These are phyloP conservation scores for Schizosaccharomyces lindneri DNA, from an alignment of 805 yeast genomes.

Conservation along the genomic window DNA sequence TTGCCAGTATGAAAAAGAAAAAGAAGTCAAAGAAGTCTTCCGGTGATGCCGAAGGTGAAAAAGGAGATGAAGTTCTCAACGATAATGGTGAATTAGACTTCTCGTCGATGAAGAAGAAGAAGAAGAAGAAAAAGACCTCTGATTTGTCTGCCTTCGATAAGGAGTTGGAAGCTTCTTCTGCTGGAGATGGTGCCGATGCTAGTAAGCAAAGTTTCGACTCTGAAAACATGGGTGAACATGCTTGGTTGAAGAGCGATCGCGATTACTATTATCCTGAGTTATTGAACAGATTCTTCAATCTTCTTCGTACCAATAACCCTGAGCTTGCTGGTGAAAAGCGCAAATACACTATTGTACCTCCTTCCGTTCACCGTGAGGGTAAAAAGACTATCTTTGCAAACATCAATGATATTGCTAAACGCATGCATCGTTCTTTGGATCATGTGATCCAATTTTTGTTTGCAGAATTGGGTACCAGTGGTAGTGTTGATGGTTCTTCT, in stretches of 20 bases:
- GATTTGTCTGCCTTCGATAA: conserved; percentile 66
- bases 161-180: conserved; percentile 74
- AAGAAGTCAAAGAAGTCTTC: conserved; percentile 32
- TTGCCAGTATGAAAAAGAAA: conserved; percentile 64
- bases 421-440: conserved; percentile 87
- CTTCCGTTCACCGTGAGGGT: conserved; percentile 91
- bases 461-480: conserved; percentile 98
- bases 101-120: conserved; percentile 38
- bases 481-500: conserved; percentile 94
- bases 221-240: conserved; percentile 5
- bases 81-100: conserved; percentile 10
- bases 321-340: conserved; percentile 87
- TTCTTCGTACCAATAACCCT: conserved; percentile 82
- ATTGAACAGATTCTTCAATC: conserved; percentile 60
- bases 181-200: conserved; percentile 21
- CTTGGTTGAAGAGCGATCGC: conserved; percentile 16
- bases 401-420: conserved; percentile 80
- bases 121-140: conserved; percentile 45
- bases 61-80: conserved; percentile 3
- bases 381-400: conserved; percentile 91
- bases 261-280: conserved; percentile 56
- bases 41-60: conserved; percentile 3
- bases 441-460: conserved; percentile 89
- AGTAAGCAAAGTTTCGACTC: conserved; percentile 3
- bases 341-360: conserved; percentile 92